Evolutionary conservation across 805 yeast species (phyloP), one percentile per base, ranked within the genome.

Genomic region (Ogataea henricii): DNA sequence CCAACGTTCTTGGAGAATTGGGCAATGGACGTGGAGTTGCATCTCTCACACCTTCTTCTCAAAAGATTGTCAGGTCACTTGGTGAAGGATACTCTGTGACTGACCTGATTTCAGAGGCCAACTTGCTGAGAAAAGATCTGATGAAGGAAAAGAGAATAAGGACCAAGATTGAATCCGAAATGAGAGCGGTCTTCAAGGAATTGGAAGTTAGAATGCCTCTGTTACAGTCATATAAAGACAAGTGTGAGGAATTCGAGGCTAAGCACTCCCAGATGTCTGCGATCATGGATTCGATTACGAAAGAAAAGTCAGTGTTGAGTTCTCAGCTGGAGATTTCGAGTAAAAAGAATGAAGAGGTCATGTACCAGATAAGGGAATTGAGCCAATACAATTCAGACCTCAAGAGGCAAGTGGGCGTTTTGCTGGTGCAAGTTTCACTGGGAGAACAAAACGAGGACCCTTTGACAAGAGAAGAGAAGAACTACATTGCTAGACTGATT

Each of bases 161-260:
- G 56, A 82, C 81, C 48, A 76, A 78, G 46, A 72, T 92, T 49
- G 87, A 90, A 46, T 65, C 71, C 29, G 92, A 89, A 64, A 72
- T 91, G 48, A 85, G 86, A 56, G 71, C 74, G 1, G 82, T 92
- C 54, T 81, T 90, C 26, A 73, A 74, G 16, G 97, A 90, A 64
- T 71, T 91, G 52, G 95, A 89, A 58, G 74, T 78, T 25, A 83
- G 87, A 58, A 82, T 88, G 46, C 97, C 98, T 0, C 70, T 84
- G 2, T 76, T 92, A 40, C 79, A 71, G 67, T 84, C 82, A 44
- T 86, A 83, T 57, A 82, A 74, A 66, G 80, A 77, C 46, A 79
- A 78, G 66, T 73, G 89, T 56, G 62, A 72, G 53, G 64, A 74
- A 43, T 58, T 86, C 57, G 82, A 87, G 71, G 62, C 74, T 50